These are phyloP conservation scores for Pythium myriotylum DNA, from an alignment of 352 stramenopile genomes.

Conservation along the genomic window DNA sequence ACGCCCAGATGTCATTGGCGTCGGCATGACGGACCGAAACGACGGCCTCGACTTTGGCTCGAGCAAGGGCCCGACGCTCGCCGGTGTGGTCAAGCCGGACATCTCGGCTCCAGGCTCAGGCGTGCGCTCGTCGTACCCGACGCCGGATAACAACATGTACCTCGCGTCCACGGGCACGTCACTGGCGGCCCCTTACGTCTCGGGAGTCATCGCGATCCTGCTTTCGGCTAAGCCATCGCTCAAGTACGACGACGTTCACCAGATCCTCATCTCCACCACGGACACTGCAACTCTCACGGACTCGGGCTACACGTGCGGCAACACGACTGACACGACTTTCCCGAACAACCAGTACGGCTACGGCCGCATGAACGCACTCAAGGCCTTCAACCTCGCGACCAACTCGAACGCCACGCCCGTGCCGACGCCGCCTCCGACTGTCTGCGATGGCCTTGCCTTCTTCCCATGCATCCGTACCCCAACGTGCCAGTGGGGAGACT, in stretches of 20 bases:
- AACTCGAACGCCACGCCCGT: background rate
- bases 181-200: constrained; percentile 35
- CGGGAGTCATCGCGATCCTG: constrained; percentile 29
- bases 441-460: background rate
- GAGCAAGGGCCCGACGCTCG: constrained; percentile 20
- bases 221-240: constrained; percentile 4
- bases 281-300: background rate
- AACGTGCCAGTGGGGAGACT: constrained; percentile 1
- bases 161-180: constrained; percentile 11
- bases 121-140: constrained; percentile 18
- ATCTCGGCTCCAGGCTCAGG: constrained; percentile 17
- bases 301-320: constrained; percentile 21
- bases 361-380: constrained; percentile 26
- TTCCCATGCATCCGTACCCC: background rate
- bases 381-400: constrained; percentile 3
- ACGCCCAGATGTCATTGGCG: constrained; percentile 27
- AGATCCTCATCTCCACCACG: background rate
- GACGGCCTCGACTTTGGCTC: constrained; percentile 17
- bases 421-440: background rate
- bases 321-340: constrained; percentile 15
- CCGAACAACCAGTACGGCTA: constrained; percentile 35
- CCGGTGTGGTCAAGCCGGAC: constrained; percentile 29
- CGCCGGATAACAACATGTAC: constrained; percentile 2
- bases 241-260: constrained; percentile 11
- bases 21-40: constrained; percentile 22